Conservation (phyloP, 305 asterid genomes). For the Solanum hybrid region DNA sequence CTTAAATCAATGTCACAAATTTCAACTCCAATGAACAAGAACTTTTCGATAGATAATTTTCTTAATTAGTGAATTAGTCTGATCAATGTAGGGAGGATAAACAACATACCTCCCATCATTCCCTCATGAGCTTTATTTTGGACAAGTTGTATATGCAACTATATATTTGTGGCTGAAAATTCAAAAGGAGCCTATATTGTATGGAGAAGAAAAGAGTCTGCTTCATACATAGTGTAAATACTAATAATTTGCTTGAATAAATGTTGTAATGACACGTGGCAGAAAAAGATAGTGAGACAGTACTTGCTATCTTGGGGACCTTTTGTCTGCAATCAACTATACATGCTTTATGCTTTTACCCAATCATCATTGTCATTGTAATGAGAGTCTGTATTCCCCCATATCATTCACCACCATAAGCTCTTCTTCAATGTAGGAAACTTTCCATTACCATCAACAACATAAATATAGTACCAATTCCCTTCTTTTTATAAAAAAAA, state of each 20-base stretch:
- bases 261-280: conserved; percentile 11
- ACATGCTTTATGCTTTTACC: conserved; percentile 13
- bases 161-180: not conserved
- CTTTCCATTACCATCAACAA: not conserved
- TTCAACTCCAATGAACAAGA: not conserved
- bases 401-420: not conserved
- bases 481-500: not conserved
- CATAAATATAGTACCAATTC: not conserved
- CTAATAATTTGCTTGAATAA: conserved; percentile 1
- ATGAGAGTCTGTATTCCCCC: not conserved
- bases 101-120: not conserved
- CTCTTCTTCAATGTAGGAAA: not conserved
- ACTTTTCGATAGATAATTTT: not conserved
- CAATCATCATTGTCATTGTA: conserved; percentile 19
- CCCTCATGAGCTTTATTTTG: not conserved
- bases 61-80: not conserved
- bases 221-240: not conserved
- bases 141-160: not conserved
- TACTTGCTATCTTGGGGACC: conserved; percentile 17
- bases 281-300: conserved; percentile 21
- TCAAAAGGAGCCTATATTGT: not conserved
- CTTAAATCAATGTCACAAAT: not conserved
- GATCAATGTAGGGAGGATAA: not conserved
- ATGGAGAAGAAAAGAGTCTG: not conserved
- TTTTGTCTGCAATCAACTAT: conserved; percentile 31